These are phyloP conservation scores for Claviceps sp. DNA, from an alignment of 2,329 filamentous ascomycete genomes.

Conservation along the genomic window DNA sequence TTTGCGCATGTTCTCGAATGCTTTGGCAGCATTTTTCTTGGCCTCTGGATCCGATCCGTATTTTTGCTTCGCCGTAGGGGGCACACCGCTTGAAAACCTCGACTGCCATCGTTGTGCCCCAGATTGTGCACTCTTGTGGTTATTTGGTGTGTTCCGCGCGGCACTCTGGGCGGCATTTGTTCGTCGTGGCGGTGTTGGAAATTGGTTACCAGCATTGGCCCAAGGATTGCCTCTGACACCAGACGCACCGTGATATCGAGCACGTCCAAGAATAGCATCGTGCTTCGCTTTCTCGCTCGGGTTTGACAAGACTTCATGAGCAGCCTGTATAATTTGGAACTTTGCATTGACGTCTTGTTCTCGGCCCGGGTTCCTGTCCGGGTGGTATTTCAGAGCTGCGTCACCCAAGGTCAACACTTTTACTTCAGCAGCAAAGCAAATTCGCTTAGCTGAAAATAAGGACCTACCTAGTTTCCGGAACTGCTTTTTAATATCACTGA, in stretches of 20 bases:
- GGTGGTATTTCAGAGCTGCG: slow-evolving; percentile 70
- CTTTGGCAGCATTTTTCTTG: slow-evolving; percentile 27
- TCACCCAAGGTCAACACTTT: slow-evolving; percentile 12
- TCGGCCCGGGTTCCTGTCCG: slow-evolving; percentile 74
- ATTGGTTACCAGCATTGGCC: slow-evolving; percentile 34
- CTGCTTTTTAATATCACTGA: slow-evolving; percentile 70
- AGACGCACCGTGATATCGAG: slow-evolving; percentile 33
- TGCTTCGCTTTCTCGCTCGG: slow-evolving; percentile 37
- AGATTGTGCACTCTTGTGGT: slow-evolving; percentile 14
- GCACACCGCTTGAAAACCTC: slow-evolving; percentile 27
- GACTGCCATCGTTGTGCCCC: slow-evolving; percentile 33
- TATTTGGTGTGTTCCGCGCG: slow-evolving; percentile 5
- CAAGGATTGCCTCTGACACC: slow-evolving; percentile 46
- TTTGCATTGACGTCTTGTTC: slow-evolving; percentile 68
- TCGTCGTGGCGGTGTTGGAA: slow-evolving; percentile 35
- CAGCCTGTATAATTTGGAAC: slow-evolving; percentile 77
- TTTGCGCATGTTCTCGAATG: slow-evolving; percentile 31
- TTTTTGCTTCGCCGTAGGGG: slow-evolving; percentile 29
- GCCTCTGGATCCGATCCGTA: slow-evolving; percentile 21
- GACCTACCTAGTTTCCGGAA: slow-evolving; percentile 65
- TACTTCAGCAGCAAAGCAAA: background rate
- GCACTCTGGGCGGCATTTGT: slow-evolving; percentile 13
- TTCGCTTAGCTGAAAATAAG: background rate
- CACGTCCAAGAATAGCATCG: slow-evolving; percentile 30
- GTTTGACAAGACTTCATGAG: slow-evolving; percentile 59